Evolutionary conservation across 768 basidiomycete species (phyloP).

Genomic region (Crepidotus variabilis): DNA sequence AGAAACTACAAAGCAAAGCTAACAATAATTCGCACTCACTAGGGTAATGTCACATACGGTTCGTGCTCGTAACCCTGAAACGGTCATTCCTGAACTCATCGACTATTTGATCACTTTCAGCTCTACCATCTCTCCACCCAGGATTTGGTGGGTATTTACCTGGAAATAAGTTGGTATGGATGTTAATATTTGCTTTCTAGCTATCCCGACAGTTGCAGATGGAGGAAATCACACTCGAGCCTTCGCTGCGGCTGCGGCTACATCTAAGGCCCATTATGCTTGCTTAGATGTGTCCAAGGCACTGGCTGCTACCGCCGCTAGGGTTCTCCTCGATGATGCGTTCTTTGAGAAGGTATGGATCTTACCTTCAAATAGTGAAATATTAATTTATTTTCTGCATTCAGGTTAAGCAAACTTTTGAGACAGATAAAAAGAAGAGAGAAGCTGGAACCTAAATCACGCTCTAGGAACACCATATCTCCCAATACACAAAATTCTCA

Average conservation of each 20-base stretch:
- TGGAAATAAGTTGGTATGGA: background rate
- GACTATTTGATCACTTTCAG: slow-evolving; percentile 19
- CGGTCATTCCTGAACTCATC: too few relatives aligned
- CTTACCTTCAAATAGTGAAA: background rate
- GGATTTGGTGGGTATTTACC: slow-evolving; percentile 49
- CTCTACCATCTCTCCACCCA: slow-evolving; percentile 69
- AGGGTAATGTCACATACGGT: slow-evolving; percentile 82
- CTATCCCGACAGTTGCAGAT: slow-evolving; percentile 67
- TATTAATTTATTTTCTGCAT: background rate
- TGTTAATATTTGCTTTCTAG: slow-evolving; percentile 29
- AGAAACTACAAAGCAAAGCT: too few relatives aligned
- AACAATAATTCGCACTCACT: background rate
- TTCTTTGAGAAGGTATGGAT: slow-evolving; percentile 53
- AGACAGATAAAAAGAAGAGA: slow-evolving; percentile 18
- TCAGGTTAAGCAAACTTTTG: slow-evolving; percentile 20
- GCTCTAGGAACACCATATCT: background rate
- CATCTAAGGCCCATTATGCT: slow-evolving; percentile 57
- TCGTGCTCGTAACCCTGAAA: slow-evolving; percentile 4
- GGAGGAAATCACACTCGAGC: slow-evolving; percentile 78
- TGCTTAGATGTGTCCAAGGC: slow-evolving; percentile 67
- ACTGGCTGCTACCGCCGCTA: slow-evolving; percentile 65
- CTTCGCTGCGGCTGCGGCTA: slow-evolving; percentile 64
- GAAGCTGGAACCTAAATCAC: background rate
- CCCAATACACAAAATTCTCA: background rate
- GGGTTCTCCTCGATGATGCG: slow-evolving; percentile 62